Evolutionary conservation across 108 stramenopile species (phyloP).

Genomic region (Skeletonema menzelii): DNA sequence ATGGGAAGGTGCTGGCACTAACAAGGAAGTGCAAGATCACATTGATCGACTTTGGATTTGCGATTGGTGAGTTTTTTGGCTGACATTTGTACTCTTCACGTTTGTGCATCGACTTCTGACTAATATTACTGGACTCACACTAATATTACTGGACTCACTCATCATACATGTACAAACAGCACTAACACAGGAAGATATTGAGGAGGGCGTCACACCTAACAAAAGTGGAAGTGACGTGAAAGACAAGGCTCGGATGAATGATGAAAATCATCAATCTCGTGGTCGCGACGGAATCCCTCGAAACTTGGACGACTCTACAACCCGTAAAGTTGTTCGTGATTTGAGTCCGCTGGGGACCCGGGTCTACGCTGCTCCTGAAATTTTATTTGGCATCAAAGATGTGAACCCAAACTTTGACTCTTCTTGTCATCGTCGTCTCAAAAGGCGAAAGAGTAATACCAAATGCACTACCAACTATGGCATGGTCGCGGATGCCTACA

Average conservation of each 20-base stretch:
- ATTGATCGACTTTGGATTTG: conserved; percentile 88
- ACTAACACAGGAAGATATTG: neutral
- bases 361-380: conserved; percentile 86
- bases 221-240: too few relatives aligned
- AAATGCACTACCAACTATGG: conserved; percentile 83
- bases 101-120: too few relatives aligned
- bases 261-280: neutral
- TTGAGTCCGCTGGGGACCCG: conserved; percentile 72
- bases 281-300: neutral
- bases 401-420: neutral
- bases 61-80: conserved; percentile 26
- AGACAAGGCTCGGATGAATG: too few relatives aligned
- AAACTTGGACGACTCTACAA: neutral
- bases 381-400: conserved; percentile 23
- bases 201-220: neutral
- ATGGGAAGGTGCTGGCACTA: conserved; percentile 42
- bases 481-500: conserved; percentile 86
- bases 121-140: too few relatives aligned
- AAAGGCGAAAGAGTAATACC: conserved; percentile 21
- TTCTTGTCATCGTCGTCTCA: conserved; percentile 33
- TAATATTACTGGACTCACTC: too few relatives aligned
- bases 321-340: conserved; percentile 8
- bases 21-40: conserved; percentile 62
- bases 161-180: neutral
- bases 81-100: too few relatives aligned